Percentiles rank a stretch among this genome's conserved stretches.
phyloP scores from a whole-genome alignment of 805 yeast genomes.

The Candida orba region DNA sequence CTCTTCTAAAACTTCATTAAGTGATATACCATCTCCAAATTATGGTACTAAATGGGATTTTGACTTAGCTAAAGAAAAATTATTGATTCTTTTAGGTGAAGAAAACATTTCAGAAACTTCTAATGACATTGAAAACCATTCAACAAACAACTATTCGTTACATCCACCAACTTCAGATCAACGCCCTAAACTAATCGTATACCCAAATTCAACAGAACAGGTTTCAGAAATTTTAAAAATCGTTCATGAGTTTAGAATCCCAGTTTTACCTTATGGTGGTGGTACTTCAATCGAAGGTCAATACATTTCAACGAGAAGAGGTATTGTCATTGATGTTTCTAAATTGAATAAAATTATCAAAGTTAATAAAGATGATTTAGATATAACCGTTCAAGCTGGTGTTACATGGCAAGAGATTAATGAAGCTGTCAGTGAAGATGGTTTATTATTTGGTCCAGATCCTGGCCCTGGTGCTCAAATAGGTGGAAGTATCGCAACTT shows the following conservation, averaged over 20 bases:
- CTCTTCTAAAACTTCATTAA: conserved; percentile 18
- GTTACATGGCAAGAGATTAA: conserved; percentile 69
- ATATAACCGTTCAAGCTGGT: conserved; percentile 67
- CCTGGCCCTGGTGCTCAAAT: conserved; percentile 74
- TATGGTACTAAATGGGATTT: conserved; percentile 23
- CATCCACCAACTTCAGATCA: conserved; percentile 44
- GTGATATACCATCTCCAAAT: conserved; percentile 20
- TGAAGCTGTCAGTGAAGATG: conserved; percentile 37
- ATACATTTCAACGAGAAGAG: conserved; percentile 50
- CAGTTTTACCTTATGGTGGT: conserved; percentile 57
- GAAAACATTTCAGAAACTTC: conserved; percentile 19
- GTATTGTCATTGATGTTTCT: conserved; percentile 54
- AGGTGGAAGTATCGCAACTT: conserved; percentile 72
- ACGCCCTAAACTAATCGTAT: conserved; percentile 41
- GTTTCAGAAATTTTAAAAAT: conserved; percentile 47
- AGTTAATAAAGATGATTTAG: conserved; percentile 56
- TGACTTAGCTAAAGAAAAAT: conserved; percentile 18
- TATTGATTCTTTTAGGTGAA: conserved; percentile 23
- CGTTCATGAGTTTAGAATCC: conserved; percentile 43
- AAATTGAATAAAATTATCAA: conserved; percentile 49
- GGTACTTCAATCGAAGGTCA: conserved; percentile 65
- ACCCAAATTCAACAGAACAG: conserved; percentile 47
- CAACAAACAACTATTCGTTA: conserved; percentile 42
- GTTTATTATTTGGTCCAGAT: conserved; percentile 64
- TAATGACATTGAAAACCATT: conserved; percentile 33